Conservation (phyloP, 2,329 filamentous ascomycete genomes). For the Xylariaceae sp. region DNA sequence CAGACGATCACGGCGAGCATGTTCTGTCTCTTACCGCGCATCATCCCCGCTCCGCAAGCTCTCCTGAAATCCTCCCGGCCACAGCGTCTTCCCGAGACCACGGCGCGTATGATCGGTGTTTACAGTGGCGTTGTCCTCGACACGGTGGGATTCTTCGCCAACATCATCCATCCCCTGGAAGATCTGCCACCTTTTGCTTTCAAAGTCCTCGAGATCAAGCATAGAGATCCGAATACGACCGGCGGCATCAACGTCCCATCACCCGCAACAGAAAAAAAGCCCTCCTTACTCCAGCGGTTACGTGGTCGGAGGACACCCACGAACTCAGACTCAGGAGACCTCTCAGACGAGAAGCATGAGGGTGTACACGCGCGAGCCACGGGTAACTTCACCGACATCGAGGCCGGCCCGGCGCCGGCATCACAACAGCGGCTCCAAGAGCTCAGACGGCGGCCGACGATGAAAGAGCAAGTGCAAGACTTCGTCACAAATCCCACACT, state of each 20-base stretch:
- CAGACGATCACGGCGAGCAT: slow-evolving; percentile 55
- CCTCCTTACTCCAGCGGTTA: slow-evolving; percentile 13
- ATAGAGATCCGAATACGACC: slow-evolving; percentile 33
- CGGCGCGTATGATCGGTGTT: slow-evolving; percentile 53
- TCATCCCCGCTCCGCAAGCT: slow-evolving; percentile 58
- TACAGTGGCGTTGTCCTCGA: slow-evolving; percentile 50
- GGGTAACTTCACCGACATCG: slow-evolving; percentile 21
- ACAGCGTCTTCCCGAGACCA: slow-evolving; percentile 49
- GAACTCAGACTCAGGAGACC: slow-evolving; percentile 14
- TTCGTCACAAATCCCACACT: slow-evolving; percentile 41
- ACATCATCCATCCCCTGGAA: slow-evolving; percentile 54
- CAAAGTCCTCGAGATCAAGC: slow-evolving; percentile 44
- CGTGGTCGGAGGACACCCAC: slow-evolving; percentile 15
- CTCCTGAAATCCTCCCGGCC: slow-evolving; percentile 54
- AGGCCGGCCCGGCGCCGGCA: slow-evolving; percentile 17
- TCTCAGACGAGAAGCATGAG: slow-evolving; percentile 8
- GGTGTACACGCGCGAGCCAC: slow-evolving; percentile 13
- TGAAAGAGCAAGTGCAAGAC: slow-evolving; percentile 39
- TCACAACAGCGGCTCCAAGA: slow-evolving; percentile 14
- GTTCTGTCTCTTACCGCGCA: slow-evolving; percentile 53
- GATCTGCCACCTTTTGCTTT: slow-evolving; percentile 44
- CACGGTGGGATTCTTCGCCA: slow-evolving; percentile 57
- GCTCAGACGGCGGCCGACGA: slow-evolving; percentile 33
- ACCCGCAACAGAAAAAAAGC: slow-evolving; percentile 7
- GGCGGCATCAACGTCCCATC: slow-evolving; percentile 22